phyloP scores from a whole-genome alignment of 2,329 filamentous ascomycete genomes.

The Cladosporium sp. region DNA sequence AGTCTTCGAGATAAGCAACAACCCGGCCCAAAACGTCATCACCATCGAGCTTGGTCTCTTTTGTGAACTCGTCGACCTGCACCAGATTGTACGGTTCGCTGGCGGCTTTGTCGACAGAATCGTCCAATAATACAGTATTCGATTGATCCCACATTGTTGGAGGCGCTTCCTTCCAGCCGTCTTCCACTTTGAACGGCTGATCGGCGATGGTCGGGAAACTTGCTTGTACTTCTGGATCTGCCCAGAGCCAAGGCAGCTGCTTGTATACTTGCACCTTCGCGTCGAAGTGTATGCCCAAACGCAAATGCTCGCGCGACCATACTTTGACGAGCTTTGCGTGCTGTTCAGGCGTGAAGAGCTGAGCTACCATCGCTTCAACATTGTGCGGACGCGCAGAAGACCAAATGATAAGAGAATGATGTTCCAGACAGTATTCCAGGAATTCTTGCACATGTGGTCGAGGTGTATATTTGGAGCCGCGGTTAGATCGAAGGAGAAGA shows the following conservation, averaged over 20 bases:
- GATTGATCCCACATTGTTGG: constrained; percentile 68
- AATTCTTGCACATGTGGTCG: constrained; percentile 71
- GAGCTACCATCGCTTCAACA: constrained; percentile 65
- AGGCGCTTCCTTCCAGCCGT: constrained; percentile 10
- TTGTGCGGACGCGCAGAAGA: constrained; percentile 78
- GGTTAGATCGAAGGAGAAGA: constrained; percentile 65
- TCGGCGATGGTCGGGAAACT: constrained; percentile 38
- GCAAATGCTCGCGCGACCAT: constrained; percentile 78
- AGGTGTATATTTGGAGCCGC: constrained; percentile 37
- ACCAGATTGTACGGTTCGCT: constrained; percentile 83
- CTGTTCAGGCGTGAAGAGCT: constrained; percentile 61
- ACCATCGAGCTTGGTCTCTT: constrained; percentile 42
- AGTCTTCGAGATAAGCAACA: constrained; percentile 53
- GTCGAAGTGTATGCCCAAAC: constrained; percentile 60
- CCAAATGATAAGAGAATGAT: constrained; percentile 71
- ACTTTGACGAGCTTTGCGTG: constrained; percentile 59
- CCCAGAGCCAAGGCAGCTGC: constrained; percentile 73
- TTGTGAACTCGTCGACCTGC: constrained; percentile 73
- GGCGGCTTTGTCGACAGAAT: constrained; percentile 75
- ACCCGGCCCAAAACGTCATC: constrained; percentile 49
- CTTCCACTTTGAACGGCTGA: constrained; percentile 23
- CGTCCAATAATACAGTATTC: constrained; percentile 89
- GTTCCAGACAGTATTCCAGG: constrained; percentile 69
- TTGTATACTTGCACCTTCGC: constrained; percentile 86
- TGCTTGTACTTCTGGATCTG: constrained; percentile 43